Conservation (phyloP, 352 stramenopile genomes). For the Phytopythium sindhum region DNA sequence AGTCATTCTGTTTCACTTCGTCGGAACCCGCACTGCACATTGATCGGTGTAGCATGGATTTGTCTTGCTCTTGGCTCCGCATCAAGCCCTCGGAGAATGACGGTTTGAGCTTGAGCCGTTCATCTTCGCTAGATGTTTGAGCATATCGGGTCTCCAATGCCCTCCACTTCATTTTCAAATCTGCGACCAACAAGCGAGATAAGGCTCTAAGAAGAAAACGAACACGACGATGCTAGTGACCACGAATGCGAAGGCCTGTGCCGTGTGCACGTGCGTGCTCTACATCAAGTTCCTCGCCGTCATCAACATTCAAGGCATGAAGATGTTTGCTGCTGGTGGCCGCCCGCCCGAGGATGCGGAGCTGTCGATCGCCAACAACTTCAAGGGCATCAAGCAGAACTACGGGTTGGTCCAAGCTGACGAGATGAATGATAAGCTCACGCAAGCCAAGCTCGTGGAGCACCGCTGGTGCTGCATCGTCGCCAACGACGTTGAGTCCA, state of each 20-base stretch:
- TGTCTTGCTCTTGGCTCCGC: too few species aligned
- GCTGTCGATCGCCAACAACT: slow-evolving; percentile 21
- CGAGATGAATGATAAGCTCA: slow-evolving; percentile 15
- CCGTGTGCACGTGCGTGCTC: slow-evolving; percentile 28
- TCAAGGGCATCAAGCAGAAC: slow-evolving; percentile 15
- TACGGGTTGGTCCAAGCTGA: slow-evolving; percentile 18
- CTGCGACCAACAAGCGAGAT: not conserved
- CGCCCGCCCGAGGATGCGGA: slow-evolving; percentile 36
- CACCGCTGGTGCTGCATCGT: slow-evolving; percentile 36
- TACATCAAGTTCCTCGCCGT: slow-evolving; percentile 43
- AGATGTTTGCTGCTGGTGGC: slow-evolving; percentile 29
- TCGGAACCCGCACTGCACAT: too few species aligned
- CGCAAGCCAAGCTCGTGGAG: slow-evolving; percentile 17
- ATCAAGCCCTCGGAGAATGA: too few species aligned
- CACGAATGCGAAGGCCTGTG: slow-evolving; percentile 27
- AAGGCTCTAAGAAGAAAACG: not conserved
- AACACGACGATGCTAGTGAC: slow-evolving; percentile 9
- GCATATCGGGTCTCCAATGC: too few species aligned
- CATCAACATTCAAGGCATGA: slow-evolving; percentile 24
- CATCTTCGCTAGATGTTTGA: too few species aligned
- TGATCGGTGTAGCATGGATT: too few species aligned
- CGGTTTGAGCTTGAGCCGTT: too few species aligned
- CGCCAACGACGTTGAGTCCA: slow-evolving; percentile 37
- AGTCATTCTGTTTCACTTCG: too few species aligned
- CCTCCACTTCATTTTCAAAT: not conserved